Conservation (phyloP, 208 protist species). For the Trypanosoma cruzi region DNA sequence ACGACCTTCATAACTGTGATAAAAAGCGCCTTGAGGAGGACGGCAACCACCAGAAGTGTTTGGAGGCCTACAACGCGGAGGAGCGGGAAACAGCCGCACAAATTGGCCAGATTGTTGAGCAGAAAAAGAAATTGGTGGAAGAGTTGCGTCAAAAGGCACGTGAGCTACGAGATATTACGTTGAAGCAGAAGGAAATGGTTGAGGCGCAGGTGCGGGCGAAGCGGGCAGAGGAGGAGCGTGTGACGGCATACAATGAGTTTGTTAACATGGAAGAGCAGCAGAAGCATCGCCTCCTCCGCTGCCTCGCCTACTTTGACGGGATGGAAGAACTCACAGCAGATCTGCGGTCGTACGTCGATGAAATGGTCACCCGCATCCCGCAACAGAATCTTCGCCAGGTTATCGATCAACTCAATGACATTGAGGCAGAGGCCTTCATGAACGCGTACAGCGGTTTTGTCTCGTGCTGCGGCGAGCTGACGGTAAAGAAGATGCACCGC, state of each 20-base stretch:
- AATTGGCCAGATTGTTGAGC: conserved; percentile 39
- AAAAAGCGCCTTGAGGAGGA: conserved; percentile 48
- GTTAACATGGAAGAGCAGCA: conserved; percentile 68
- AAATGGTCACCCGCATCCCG: conserved; percentile 61
- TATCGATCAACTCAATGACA: conserved; percentile 43
- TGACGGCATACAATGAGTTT: conserved; percentile 79
- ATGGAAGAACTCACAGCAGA: conserved; percentile 48
- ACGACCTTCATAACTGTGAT: conserved; percentile 55
- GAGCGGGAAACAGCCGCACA: conserved; percentile 34
- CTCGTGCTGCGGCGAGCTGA: conserved; percentile 69
- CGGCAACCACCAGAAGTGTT: conserved; percentile 38
- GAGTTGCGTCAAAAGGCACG: conserved; percentile 61
- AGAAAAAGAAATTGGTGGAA: conserved; percentile 65
- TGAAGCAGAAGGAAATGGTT: conserved; percentile 57
- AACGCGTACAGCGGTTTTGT: conserved; percentile 72
- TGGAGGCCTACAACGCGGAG: conserved; percentile 36
- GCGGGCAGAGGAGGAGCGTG: conserved; percentile 53
- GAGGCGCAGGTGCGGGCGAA: conserved; percentile 49
- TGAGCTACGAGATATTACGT: conserved; percentile 59
- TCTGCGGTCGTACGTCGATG: conserved; percentile 57
- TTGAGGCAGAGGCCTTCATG: conserved; percentile 56
- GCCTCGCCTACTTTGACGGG: conserved; percentile 60
- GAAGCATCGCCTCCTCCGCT: conserved; percentile 51
- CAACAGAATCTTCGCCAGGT: conserved; percentile 44
- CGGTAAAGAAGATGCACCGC: conserved; percentile 87